Conservation (phyloP, 2,329 filamentous ascomycete genomes). For the Xylariales sp. region DNA sequence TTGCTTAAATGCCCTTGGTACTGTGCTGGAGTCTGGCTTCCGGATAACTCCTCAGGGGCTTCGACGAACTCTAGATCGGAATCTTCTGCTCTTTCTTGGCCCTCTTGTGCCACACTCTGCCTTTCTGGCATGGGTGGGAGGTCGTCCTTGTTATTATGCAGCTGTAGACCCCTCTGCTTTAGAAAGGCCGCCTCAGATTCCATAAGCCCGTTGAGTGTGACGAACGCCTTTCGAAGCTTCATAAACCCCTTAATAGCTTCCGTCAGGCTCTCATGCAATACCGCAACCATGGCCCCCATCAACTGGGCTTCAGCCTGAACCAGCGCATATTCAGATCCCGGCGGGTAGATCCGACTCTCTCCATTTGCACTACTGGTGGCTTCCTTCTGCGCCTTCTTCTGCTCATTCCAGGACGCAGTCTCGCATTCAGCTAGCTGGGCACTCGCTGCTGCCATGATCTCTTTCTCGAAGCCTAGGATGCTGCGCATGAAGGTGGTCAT, state of each 20-base stretch:
- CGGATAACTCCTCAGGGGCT: conserved; percentile 43
- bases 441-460: conserved; percentile 80
- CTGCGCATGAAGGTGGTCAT: conserved; percentile 82
- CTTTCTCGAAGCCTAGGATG: conserved; percentile 85
- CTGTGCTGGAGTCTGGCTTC: conserved; percentile 37
- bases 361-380: conserved; percentile 21
- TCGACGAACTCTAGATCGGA: conserved; percentile 52
- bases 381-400: conserved; percentile 68
- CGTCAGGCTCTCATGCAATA: conserved; percentile 87
- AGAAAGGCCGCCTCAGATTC: conserved; percentile 62
- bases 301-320: conserved; percentile 81
- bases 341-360: conserved; percentile 61
- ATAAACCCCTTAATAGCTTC: conserved; percentile 91
- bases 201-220: conserved; percentile 75
- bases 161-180: conserved; percentile 27
- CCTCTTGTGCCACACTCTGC: conserved; percentile 22
- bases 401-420: conserved; percentile 68
- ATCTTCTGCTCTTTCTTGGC: conserved; percentile 31
- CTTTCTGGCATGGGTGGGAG: conserved; percentile 16
- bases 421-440: conserved; percentile 71
- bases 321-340: conserved; percentile 82
- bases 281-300: conserved; percentile 82
- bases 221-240: conserved; percentile 82
- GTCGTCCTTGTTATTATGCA: conserved; percentile 14
- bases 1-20: conserved; percentile 42